Evolutionary conservation across 495 filamentous ascomycete species (phyloP).

Genomic region (Pyrenula massariospora): DNA sequence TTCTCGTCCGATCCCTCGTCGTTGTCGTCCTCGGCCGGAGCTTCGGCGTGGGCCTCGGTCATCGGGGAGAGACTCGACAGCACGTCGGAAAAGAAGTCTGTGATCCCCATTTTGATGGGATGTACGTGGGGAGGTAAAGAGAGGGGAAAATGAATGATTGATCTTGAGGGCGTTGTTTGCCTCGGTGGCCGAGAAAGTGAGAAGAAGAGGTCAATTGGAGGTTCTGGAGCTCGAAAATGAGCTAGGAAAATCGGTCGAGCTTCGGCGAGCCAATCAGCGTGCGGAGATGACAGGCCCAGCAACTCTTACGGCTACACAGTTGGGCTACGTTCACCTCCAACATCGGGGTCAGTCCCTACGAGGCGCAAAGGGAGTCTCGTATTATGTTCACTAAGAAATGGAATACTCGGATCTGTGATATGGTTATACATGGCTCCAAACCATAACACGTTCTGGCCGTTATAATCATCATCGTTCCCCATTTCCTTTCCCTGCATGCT

Average conservation of each 20-base stretch:
- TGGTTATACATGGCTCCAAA: no score
- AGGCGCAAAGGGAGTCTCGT: no score
- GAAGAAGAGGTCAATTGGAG: not conserved
- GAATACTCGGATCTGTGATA: no score
- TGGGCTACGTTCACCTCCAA: no score
- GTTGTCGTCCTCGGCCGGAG: slow-evolving; percentile 38
- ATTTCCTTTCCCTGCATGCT: no score
- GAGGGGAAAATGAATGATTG: not conserved
- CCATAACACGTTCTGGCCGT: no score
- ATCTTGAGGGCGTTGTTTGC: no score
- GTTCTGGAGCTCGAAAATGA: not conserved
- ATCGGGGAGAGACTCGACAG: slow-evolving; percentile 40
- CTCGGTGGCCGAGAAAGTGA: not conserved
- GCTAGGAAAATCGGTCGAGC: not conserved
- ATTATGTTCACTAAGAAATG: no score
- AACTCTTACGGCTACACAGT: no score
- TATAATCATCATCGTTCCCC: no score
- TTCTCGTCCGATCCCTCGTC: slow-evolving; percentile 30
- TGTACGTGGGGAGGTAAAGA: slow-evolving; percentile 12
- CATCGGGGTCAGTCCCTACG: no score
- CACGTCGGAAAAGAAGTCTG: slow-evolving; percentile 53
- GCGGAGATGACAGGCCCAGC: no score
- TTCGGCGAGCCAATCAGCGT: not conserved
- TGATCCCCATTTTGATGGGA: slow-evolving; percentile 45
- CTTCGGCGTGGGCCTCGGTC: slow-evolving; percentile 49